Conservation (phyloP, 75 land plant species). For the Chamaecyparis obtusa region DNA sequence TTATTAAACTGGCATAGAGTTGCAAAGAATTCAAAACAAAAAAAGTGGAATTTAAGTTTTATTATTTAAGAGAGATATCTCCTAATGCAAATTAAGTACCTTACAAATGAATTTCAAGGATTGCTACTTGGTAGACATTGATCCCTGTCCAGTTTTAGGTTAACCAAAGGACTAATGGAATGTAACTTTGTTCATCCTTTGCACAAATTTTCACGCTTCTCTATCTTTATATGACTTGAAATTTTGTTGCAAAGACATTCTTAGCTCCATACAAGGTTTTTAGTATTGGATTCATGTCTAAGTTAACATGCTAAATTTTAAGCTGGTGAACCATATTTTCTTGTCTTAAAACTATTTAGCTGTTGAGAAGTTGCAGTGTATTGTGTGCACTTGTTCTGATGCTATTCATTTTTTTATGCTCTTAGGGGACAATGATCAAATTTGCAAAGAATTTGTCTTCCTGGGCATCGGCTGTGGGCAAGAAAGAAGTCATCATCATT, state of each 20-base stretch:
- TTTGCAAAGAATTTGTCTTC: constrained; percentile 76
- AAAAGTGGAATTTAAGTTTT: neutral
- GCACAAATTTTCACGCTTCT: neutral
- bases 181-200: neutral
- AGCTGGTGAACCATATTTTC: neutral
- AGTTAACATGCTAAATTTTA: neutral
- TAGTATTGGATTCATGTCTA: neutral
- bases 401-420: neutral
- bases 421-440: constrained; percentile 88
- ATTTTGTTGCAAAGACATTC: neutral
- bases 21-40: neutral
- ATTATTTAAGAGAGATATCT: neutral
- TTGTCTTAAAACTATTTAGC: neutral
- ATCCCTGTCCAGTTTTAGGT: neutral
- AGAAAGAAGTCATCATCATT: constrained; percentile 75
- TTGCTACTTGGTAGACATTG: neutral
- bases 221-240: neutral
- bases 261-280: neutral
- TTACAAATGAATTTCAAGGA: neutral
- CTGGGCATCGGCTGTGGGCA: constrained; percentile 59
- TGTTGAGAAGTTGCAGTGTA: neutral
- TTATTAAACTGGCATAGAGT: neutral
- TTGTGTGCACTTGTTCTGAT: neutral
- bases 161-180: neutral
- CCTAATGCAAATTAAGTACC: neutral